Base-by-base conservation (phyloP, 1,139 yeast genomes). In the Meyerozyma guilliermondii region DNA sequence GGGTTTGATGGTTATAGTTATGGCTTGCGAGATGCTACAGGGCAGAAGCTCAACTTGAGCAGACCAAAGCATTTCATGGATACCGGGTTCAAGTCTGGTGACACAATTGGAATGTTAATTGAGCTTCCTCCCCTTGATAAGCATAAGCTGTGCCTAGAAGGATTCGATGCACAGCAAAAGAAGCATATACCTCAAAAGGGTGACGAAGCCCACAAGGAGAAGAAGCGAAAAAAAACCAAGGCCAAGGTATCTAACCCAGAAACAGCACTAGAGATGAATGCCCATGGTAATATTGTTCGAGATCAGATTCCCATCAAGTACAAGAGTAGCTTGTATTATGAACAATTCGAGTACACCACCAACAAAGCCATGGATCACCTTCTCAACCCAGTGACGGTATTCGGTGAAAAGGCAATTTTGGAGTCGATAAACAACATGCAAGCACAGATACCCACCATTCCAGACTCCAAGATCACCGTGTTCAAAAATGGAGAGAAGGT, bases 1-100 rank as follows among this genome's bases (percentile, higher is more conserved):
- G 99, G 99, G 4, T 87, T 80, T 56, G 98, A 92, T 61, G 94
- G 91, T 0, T 92, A 89, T 63, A 92, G 97, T 0, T 92, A 94
- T 60, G 97, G 96, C 1, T 57, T 92, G 9, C 70, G 98, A 46
- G 98, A 91, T 62, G 74, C 76, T 29, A 74, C 74, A n/a, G 95
- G 98, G 1, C 86, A 87, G 49, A 78, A 78, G 34, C 74, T 92
- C 38, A 95, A 92, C 47, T 62, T 85, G 37, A 82, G 92, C 48
- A 71, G 94, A 40, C 88, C 91, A 0, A 62, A 65, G 38, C 71
- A 70, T 18, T 77, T 79, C 52, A 68, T 78, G 73, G 62, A 59
- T 33, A 59, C 54, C 6, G 81, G 85, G 3, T 80, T 91, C 53
- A 64, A 66, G 27, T 63, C 81, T 0, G 97, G 96, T 5, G 98